A percentile compares a stretch with the other conserved stretches of the same genome.
Conservation (phyloP, 139 green algal species). For the Micractinium conductrix region DNA sequence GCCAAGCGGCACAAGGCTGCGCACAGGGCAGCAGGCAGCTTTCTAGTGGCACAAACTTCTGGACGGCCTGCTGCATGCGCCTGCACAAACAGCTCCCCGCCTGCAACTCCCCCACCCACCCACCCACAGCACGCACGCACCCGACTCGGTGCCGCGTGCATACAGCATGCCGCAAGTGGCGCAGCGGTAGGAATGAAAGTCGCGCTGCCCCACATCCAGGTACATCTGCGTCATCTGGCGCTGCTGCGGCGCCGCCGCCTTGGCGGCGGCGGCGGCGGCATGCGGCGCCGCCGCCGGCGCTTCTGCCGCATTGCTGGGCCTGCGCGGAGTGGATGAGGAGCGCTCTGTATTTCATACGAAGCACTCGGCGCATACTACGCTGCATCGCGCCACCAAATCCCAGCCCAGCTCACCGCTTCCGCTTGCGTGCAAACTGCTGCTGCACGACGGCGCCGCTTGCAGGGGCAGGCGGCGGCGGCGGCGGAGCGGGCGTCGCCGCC, state of each 20-base stretch:
- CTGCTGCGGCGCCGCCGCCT: background rate
- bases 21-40: too few species aligned
- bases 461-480: background rate
- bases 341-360: too few species aligned
- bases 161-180: slow-evolving; percentile 56
- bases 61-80: too few species aligned
- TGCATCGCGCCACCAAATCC: too few species aligned
- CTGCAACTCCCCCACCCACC: too few species aligned
- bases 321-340: background rate
- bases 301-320: background rate
- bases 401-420: slow-evolving; percentile 24
- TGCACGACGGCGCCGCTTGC: background rate
- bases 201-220: slow-evolving; percentile 56
- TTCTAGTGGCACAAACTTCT: too few species aligned
- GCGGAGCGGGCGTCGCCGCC: background rate
- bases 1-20: too few species aligned
- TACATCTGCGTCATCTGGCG: slow-evolving; percentile 32
- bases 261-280: background rate
- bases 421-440: slow-evolving; percentile 21
- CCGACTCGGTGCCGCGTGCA: slow-evolving; percentile 33
- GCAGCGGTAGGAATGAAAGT: slow-evolving; percentile 54
- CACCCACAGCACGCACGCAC: too few species aligned
- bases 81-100: too few species aligned
- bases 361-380: too few species aligned
- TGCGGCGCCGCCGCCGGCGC: background rate